These are phyloP conservation scores for Dipteronia sinensis DNA, from an alignment of 345 rosid genomes.

Conservation along the genomic window DNA sequence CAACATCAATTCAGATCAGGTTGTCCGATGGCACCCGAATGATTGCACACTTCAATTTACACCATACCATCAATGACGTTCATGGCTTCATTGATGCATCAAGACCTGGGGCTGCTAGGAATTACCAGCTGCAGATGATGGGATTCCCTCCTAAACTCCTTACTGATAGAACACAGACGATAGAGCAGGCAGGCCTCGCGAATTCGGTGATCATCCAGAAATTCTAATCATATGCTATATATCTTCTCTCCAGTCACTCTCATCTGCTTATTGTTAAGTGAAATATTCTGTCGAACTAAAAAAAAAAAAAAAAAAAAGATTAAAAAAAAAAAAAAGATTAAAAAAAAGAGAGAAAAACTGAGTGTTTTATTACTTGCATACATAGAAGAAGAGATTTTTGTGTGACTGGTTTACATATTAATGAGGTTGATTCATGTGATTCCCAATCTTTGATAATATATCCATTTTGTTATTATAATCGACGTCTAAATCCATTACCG, in stretches of 20 bases:
- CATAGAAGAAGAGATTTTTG: slow-evolving; percentile 14
- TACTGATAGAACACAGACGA: slow-evolving; percentile 54
- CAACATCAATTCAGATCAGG: slow-evolving; percentile 86
- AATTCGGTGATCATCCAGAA: slow-evolving; percentile 89
- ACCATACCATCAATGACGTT: slow-evolving; percentile 67
- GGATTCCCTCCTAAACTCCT: slow-evolving; percentile 97
- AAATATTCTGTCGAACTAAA: slow-evolving; percentile 3
- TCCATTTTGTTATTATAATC: background rate
- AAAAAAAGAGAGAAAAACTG: background rate
- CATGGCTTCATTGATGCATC: slow-evolving; percentile 65
- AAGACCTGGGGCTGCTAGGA: slow-evolving; percentile 54
- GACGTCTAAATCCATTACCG: too few species aligned
- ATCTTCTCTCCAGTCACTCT: background rate
- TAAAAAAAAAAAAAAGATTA: too few species aligned
- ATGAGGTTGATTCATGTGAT: slow-evolving; percentile 10
- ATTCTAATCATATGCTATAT: slow-evolving; percentile 39
- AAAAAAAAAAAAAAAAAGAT: slow-evolving; percentile 1
- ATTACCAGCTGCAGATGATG: slow-evolving; percentile 84
- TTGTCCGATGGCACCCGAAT: slow-evolving; percentile 83
- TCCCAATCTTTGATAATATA: background rate
- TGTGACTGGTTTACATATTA: slow-evolving; percentile 20
- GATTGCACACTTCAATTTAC: slow-evolving; percentile 67
- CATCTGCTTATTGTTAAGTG: slow-evolving; percentile 7
- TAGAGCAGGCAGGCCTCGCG: slow-evolving; percentile 80
- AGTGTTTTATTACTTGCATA: slow-evolving; percentile 10